Evolutionary conservation across 306 rosid species (phyloP), one percentile per base, ranked within the genome.

Genomic region (Citrullus colocynthis): DNA sequence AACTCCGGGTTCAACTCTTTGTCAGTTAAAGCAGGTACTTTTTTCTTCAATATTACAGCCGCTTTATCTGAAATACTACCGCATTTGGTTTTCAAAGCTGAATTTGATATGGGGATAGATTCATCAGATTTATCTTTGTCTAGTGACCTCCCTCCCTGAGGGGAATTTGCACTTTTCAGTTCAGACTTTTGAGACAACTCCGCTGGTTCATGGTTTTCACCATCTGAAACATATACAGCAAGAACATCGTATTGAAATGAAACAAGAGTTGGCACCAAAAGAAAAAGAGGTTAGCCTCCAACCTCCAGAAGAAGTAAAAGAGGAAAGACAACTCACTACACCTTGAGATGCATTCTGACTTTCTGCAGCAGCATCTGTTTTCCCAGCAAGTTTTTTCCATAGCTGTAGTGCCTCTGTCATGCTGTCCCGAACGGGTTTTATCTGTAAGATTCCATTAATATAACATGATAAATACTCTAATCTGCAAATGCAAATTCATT

Each of bases 401-500:
- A 91, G 76, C 75, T 92, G 98, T 85, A 96, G 83, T 56, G 99
- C 96, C 81, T 96, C 98, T 54, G 91, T 83, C 84, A 96, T 92
- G 81, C 99, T 90, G 61, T 96, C 98, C 82, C 99, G 88, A 78
- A 87, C 99, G 20, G 98, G 98, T 81, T 88, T 96, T 80, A 96
- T 96, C 99, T 96, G 92, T 52, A 74, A 81, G 41, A 20, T 24
- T 11, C 1, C 72, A 56, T 78, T 54, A 78, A 20, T 61, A 24
- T 36, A 55, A 65, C 69, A 63, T 54, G 18, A 52, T 75, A 61
- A 32, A 69, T 18, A 51, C 15, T 65, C 48, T 30, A 51, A 78
- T 7, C 14, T 48, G 36, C 42, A 32, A 24, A 20, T 36, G 10
- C 6, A 64, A 34, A 6, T 21, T 12, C 45, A 12, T 36, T 13